phyloP scores from a whole-genome alignment of 1,139 yeast species.

The Wickerhamomyces sp. region DNA sequence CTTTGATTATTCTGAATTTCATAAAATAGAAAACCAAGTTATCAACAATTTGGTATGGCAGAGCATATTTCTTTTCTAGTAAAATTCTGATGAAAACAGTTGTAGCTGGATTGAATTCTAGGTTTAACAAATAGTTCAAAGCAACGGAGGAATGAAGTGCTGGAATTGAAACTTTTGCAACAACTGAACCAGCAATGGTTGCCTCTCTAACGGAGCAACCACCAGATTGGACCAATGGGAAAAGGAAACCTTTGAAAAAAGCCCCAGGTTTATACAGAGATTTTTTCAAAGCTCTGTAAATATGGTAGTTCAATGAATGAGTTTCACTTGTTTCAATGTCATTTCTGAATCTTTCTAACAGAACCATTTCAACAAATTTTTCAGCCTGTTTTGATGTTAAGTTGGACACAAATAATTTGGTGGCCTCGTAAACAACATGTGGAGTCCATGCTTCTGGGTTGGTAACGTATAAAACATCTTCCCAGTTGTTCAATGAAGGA shows the following conservation, averaged over 20 bases:
- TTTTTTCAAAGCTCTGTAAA: conserved; percentile 87
- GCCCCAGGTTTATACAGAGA: conserved; percentile 96
- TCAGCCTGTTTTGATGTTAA: conserved; percentile 86
- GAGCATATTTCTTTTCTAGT: conserved; percentile 90
- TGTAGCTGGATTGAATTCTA: conserved; percentile 84
- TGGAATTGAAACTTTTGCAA: conserved; percentile 87
- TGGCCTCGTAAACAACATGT: conserved; percentile 93
- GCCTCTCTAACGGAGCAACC: conserved; percentile 92
- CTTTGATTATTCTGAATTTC: conserved; percentile 64
- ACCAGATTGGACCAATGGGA: conserved; percentile 79
- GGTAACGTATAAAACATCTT: conserved; percentile 87
- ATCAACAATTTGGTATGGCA: conserved; percentile 94
- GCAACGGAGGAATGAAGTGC: conserved; percentile 97
- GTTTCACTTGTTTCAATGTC: conserved; percentile 74
- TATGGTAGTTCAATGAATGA: conserved; percentile 73
- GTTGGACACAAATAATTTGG: conserved; percentile 88
- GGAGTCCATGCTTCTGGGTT: conserved; percentile 94
- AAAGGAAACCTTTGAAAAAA: conserved; percentile 90
- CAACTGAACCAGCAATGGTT: conserved; percentile 87
- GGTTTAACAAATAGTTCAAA: conserved; percentile 72
- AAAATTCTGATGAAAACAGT: conserved; percentile 86
- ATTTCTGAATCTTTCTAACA: conserved; percentile 79
- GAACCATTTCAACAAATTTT: conserved; percentile 67
- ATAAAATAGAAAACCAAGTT: conserved; percentile 93
- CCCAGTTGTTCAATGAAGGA: conserved; percentile 92